phyloP scores from a whole-genome alignment of 345 rosid species.

The Clarkia xantiana region DNA sequence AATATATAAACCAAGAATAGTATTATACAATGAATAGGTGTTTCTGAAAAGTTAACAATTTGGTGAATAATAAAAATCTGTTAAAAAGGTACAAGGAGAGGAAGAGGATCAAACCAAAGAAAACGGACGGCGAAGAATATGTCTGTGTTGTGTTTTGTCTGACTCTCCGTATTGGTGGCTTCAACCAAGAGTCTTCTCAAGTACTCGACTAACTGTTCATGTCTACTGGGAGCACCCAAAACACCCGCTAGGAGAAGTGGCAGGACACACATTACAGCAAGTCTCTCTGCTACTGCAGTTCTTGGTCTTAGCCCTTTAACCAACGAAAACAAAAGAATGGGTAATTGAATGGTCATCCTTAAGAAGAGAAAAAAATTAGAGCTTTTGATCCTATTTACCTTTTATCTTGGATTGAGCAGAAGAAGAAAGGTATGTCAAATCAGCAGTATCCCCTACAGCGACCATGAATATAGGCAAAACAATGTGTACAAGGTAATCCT shows the following conservation, averaged over 20 bases:
- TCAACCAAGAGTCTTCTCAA: conserved; percentile 70
- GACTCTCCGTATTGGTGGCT: conserved; percentile 39
- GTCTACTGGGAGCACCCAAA: conserved; percentile 76
- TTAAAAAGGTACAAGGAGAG: neutral
- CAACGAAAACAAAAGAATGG: neutral
- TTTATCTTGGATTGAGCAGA: conserved; percentile 44
- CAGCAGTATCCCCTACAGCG: conserved; percentile 74
- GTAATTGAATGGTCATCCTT: neutral
- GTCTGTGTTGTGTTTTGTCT: conserved; percentile 33
- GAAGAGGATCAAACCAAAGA: conserved; percentile 52
- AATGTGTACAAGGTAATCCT: conserved; percentile 61
- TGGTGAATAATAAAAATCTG: too few relatives aligned
- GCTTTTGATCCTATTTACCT: conserved; percentile 24
- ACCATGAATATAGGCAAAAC: conserved; percentile 78
- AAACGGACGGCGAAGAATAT: conserved; percentile 71
- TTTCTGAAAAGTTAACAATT: neutral
- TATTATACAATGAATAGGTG: neutral
- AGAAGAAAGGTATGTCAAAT: conserved; percentile 53
- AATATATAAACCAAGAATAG: too few relatives aligned
- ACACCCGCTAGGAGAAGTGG: conserved; percentile 90
- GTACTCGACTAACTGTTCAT: conserved; percentile 46
- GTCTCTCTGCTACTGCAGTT: conserved; percentile 61
- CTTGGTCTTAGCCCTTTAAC: conserved; percentile 73
- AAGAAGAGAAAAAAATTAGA: conserved; percentile 1
- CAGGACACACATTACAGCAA: conserved; percentile 61